Percentiles rank a stretch among this genome's conserved stretches.
These are phyloP conservation scores for Trypanosoma conorhini DNA, from an alignment of 208 protist genomes.

Conservation along the genomic window DNA sequence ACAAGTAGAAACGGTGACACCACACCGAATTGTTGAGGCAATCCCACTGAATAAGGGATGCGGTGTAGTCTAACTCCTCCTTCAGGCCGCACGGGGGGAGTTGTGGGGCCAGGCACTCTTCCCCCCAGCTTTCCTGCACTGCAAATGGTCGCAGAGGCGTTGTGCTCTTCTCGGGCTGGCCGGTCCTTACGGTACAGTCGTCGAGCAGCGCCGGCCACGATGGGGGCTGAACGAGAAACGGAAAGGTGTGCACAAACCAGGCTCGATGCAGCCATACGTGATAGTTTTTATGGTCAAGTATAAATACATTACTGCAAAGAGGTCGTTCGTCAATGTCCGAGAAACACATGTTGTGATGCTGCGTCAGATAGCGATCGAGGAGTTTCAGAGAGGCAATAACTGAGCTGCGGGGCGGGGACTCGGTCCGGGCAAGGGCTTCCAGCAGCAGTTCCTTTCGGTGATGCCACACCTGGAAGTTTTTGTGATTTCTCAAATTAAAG, in stretches of 20 bases:
- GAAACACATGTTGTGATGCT: constrained; percentile 41
- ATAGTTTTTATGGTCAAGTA: constrained; percentile 79
- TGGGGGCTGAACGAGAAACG: constrained; percentile 60
- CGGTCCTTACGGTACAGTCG: constrained; percentile 2
- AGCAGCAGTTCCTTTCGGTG: constrained; percentile 62
- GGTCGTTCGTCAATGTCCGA: constrained; percentile 66
- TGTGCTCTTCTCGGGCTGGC: background rate
- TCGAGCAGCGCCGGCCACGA: constrained; percentile 22
- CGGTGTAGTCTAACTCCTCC: constrained; percentile 58
- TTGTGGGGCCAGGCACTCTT: constrained; percentile 3
- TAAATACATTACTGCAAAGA: constrained; percentile 39
- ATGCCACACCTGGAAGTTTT: constrained; percentile 90
- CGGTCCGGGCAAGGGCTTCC: constrained; percentile 35
- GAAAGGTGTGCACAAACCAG: constrained; percentile 66
- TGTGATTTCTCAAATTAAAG: constrained; percentile 53
- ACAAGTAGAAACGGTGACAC: constrained; percentile 71
- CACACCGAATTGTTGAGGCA: constrained; percentile 84
- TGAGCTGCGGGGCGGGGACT: constrained; percentile 1
- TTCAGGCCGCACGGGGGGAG: constrained; percentile 46
- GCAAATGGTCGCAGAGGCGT: constrained; percentile 11
- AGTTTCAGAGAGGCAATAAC: constrained; percentile 16
- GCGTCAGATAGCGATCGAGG: constrained; percentile 35
- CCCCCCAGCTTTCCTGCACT: constrained; percentile 21
- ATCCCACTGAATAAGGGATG: constrained; percentile 50
- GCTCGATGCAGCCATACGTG: constrained; percentile 80